Base-by-base conservation (phyloP, 2,329 filamentous ascomycete species). In the Penicillium freii region DNA sequence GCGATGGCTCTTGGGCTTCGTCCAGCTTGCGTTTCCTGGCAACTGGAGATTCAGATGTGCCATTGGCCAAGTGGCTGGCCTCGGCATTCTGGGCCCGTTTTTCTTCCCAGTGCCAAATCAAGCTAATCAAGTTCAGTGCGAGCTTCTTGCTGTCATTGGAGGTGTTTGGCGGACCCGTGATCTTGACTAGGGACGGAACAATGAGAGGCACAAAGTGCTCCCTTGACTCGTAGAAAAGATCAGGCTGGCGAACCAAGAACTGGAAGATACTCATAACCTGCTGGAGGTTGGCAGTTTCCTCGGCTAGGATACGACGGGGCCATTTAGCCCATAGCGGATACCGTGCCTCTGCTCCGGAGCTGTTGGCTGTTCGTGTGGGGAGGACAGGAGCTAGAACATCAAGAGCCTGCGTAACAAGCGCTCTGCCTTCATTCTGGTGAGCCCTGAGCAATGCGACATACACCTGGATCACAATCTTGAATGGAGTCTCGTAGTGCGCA, bases 231-330 rank as follows among this genome's bases (percentile, higher is more conserved):
- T 95, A 99, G 77, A 99, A 99, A 5, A 99, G 80, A 68, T 94
- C 88, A 0, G 92, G 89, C 71, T 99, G 93, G 56, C 90, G 86
- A 36, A 97, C 93, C 34, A 99, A 81, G 76, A 99, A 99, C 69
- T 97, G 90, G 79, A 97, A 97, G 66, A 99, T 97, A 77, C 90
- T 94, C 52, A 92, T 96, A 78, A 97, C 89, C 76, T 97, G 94
- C 74, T 96, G 92, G 46, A 93, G 83, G 67, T 99, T 99, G 61
- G 94, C 91, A 27, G 91, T 92, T 74, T 99, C 94, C 71, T 99
- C 95, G 4, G 91, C 88, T 23, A 99, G 78, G 29, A 99, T 96
- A 53, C 92, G 91, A 42, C 93, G 86, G 31, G 94, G 92, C 63
- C 92, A 90, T 62, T 91, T 87, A 8, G 92, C 91, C 94, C 93